phyloP scores from a whole-genome alignment of 1,284 basidiomycete species.

The Tilletiopsis washingtonensis region DNA sequence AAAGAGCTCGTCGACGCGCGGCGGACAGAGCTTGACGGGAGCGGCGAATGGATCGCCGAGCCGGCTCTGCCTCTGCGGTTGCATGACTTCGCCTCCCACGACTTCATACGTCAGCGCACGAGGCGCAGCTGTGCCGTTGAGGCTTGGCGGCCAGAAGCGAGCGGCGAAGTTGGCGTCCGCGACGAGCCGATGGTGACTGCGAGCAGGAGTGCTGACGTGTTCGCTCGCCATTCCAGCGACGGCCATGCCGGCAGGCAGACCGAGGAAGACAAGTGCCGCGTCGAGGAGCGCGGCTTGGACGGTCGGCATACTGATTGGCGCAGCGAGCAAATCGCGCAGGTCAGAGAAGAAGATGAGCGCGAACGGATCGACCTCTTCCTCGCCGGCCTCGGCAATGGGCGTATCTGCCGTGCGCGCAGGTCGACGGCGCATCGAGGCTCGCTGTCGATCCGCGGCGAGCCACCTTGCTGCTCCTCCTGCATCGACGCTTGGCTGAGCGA shows the following conservation, averaged over 20 bases:
- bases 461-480: background rate
- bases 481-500: background rate
- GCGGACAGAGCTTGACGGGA: background rate
- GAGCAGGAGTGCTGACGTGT: background rate
- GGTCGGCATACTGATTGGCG: background rate
- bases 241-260: background rate
- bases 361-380: constrained; percentile 2
- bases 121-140: too few relatives aligned
- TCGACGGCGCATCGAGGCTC: background rate
- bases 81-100: background rate
- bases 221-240: background rate
- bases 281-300: background rate
- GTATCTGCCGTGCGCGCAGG: background rate
- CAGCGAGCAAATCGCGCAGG: background rate
- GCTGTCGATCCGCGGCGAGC: background rate
- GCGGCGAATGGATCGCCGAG: background rate
- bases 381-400: background rate
- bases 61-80: background rate
- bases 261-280: background rate
- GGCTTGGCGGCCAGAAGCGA: background rate
- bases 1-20: background rate
- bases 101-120: too few relatives aligned
- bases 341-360: constrained; percentile 1
- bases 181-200: background rate
- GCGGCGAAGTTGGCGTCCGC: background rate